Evolutionary conservation across 2,329 filamentous ascomycete genomes (phyloP).

Genomic region (Hirsutella rhossiliensis): DNA sequence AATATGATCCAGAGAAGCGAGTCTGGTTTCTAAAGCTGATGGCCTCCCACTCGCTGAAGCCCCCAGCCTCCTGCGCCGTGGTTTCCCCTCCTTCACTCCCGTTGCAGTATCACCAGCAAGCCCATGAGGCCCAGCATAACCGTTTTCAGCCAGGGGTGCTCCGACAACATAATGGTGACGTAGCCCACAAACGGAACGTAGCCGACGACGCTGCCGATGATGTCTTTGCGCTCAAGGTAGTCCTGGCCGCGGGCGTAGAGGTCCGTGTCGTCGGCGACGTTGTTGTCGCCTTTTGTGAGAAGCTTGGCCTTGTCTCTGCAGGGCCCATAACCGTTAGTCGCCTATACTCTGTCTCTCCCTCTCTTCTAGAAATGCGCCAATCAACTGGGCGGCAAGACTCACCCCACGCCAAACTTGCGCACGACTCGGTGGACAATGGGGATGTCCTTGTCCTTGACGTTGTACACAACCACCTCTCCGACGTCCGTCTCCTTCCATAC

Average conservation of each 20-base stretch:
- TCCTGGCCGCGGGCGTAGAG: conserved; percentile 74
- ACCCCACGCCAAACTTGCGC: conserved; percentile 54
- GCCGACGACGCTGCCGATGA: conserved; percentile 83
- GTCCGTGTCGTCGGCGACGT: conserved; percentile 84
- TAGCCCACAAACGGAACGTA: conserved; percentile 95
- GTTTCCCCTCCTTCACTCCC: conserved; percentile 46
- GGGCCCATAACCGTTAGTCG: conserved; percentile 2
- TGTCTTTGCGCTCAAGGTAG: conserved; percentile 75
- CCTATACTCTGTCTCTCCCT: background rate
- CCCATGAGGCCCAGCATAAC: conserved; percentile 94
- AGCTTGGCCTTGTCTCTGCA: conserved; percentile 50
- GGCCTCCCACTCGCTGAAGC: background rate
- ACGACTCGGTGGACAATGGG: conserved; percentile 94
- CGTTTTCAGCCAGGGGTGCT: conserved; percentile 95
- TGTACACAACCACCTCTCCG: conserved; percentile 53
- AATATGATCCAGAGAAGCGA: too few relatives aligned
- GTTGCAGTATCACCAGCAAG: conserved; percentile 78
- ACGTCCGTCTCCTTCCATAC: conserved; percentile 41
- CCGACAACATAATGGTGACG: conserved; percentile 88
- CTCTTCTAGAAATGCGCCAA: background rate
- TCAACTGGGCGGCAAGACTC: conserved; percentile 11
- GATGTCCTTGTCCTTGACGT: conserved; percentile 87
- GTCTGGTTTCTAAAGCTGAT: too few relatives aligned
- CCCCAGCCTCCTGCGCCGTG: background rate
- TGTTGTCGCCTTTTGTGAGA: conserved; percentile 97